Conservation (phyloP, 306 rosid species). For the Purshia tridentata region DNA sequence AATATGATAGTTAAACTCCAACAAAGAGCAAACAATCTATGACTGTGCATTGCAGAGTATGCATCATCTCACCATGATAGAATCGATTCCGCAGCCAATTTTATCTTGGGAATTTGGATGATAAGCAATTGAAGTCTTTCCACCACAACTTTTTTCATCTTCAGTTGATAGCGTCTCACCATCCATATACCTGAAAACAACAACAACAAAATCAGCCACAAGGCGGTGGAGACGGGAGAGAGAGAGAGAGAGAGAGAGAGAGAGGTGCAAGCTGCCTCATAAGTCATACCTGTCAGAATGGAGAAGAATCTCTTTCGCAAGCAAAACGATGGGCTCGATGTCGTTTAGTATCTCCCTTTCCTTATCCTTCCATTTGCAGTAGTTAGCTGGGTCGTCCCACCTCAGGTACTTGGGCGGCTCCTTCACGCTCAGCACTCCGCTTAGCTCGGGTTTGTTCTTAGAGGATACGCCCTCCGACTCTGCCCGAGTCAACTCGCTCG, state of each 20-base stretch:
- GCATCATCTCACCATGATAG: constrained; percentile 62
- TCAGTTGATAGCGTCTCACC: constrained; percentile 53
- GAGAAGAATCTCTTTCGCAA: constrained; percentile 69
- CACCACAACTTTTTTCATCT: constrained; percentile 63
- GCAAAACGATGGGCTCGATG: constrained; percentile 55
- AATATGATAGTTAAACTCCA: neutral
- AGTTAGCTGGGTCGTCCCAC: constrained; percentile 57
- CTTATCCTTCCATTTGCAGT: constrained; percentile 64
- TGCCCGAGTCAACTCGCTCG: constrained; percentile 36
- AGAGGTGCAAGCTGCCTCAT: neutral
- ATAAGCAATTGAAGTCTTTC: constrained; percentile 67
- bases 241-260: no score
- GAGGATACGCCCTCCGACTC: constrained; percentile 34
- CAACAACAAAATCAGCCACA: neutral
- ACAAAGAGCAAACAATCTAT: neutral
- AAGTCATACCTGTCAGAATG: constrained; percentile 49
- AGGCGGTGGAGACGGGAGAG: no score
- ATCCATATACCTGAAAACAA: constrained; percentile 54
- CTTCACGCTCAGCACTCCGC: constrained; percentile 24
- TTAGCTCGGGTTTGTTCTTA: constrained; percentile 20
- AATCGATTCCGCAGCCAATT: constrained; percentile 85
- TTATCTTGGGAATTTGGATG: constrained; percentile 83
- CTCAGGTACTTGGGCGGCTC: constrained; percentile 30
- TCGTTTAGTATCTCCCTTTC: constrained; percentile 65
- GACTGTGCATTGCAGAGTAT: neutral